Evolutionary conservation across 2,329 filamentous ascomycete species (phyloP), one percentile per base, ranked within the genome.

Genomic region (Dothideomycetes sp.): DNA sequence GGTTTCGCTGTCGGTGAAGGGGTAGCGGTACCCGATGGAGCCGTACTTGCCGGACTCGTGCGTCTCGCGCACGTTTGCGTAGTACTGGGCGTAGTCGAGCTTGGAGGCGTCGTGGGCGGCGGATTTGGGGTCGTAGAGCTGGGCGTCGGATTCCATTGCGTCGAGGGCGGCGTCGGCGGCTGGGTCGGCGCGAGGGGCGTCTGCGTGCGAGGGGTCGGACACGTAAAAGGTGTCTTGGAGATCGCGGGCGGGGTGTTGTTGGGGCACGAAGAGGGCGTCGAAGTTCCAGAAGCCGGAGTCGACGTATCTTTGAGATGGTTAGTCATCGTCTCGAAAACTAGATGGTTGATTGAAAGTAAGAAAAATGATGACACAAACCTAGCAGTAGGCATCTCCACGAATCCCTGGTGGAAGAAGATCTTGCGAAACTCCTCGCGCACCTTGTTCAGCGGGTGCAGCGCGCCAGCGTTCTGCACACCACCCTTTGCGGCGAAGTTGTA

Each of bases 281-380:
- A 96, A 96, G 65, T 96, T 96, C 87, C 91, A 98, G 79, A 96
- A 95, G 34, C 89, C 88, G 10, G 88, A 89, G 66, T 98, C 91
- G 47, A 96, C 88, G 59, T 81, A 95, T 60, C 69, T 72, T 38
- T 15, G 10, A 8, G 8, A 16, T 8, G 5, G 30, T 32, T n/a
- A 32, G 30, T 32, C 8, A 8, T 32, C n/a, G 30, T 32, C 5
- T 32, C 15, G 7, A n/a, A 7, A 12, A 8, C 24, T 29, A 29
- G 24, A 29, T 7, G 12, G 19, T 32, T 2, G 9, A 32, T 5
- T n/a, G 4, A 22, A 10, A 40, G 10, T 24, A 16, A 12, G 27
- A 11, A 4, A 11, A 18, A 18, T 5, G 19, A 17, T 3, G 5
- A 38, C 10, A 46, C 61, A 45, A 53, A 72, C 66, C 84, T 78